phyloP scores from a whole-genome alignment of 2,329 filamentous ascomycete species.

The Hypoxylon sp. region DNA sequence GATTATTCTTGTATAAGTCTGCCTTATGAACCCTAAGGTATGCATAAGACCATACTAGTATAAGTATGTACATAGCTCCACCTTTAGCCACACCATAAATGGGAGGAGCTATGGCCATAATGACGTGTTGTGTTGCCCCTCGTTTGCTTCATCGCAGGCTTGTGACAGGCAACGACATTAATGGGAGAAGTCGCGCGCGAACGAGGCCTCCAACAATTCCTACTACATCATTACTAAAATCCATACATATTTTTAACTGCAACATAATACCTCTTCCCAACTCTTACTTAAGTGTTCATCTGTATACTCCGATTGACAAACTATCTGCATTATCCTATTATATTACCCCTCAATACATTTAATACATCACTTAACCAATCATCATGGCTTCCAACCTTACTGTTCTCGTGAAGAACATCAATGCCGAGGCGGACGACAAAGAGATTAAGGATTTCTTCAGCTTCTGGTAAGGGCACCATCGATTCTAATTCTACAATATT shows the following conservation, averaged over 20 bases:
- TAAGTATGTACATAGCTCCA: neutral
- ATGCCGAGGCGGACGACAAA: constrained; percentile 84
- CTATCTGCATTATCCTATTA: constrained; percentile 15
- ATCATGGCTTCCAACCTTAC: constrained; percentile 73
- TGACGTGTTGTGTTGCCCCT: constrained; percentile 48
- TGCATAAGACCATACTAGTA: neutral
- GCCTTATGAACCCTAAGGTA: neutral
- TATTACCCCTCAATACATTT: constrained; percentile 26
- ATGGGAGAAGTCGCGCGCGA: constrained; percentile 23
- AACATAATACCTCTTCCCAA: constrained; percentile 1
- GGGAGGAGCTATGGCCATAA: constrained; percentile 30
- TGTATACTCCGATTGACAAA: constrained; percentile 23
- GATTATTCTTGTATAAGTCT: neutral
- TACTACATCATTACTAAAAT: constrained; percentile 1
- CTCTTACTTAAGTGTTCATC: constrained; percentile 11
- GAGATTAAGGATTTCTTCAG: constrained; percentile 98
- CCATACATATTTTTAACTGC: constrained; percentile 2
- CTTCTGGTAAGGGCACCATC: constrained; percentile 77
- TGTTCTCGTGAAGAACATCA: constrained; percentile 92
- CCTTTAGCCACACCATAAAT: constrained; percentile 7
- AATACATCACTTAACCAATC: constrained; percentile 26
- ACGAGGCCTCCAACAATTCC: constrained; percentile 30
- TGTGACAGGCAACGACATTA: constrained; percentile 28
- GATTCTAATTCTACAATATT: constrained; percentile 12
- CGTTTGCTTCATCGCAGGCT: constrained; percentile 34